A percentile compares a stretch with the other conserved stretches of the same genome.
These are phyloP conservation scores for Sporothrix pseudoabietina DNA, from an alignment of 2,329 filamentous ascomycete species.

Conservation along the genomic window DNA sequence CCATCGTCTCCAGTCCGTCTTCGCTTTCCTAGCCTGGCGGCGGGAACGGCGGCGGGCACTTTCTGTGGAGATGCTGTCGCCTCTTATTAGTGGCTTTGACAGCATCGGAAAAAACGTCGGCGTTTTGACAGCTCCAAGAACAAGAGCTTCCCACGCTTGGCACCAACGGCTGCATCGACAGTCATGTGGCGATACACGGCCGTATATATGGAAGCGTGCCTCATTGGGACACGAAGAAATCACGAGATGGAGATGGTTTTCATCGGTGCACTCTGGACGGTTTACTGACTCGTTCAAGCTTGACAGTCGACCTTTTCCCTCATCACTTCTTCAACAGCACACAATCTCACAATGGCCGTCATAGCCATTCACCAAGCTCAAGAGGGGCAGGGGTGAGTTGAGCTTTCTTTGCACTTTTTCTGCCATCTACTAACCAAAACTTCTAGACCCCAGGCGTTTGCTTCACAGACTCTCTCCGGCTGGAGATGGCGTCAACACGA, in stretches of 20 bases:
- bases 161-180: not conserved
- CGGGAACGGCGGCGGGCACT: not conserved
- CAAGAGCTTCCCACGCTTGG: not conserved
- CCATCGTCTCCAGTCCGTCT: not conserved
- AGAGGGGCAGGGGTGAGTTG: not conserved
- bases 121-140: not conserved
- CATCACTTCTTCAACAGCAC: not conserved
- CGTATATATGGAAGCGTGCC: constrained; percentile 9
- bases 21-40: not conserved
- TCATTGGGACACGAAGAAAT: not conserved
- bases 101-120: constrained; percentile 13
- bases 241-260: not conserved
- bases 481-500: constrained; percentile 18
- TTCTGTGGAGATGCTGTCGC: not conserved
- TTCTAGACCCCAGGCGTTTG: not conserved
- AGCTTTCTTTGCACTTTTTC: no score
- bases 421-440: not conserved
- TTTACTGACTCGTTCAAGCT: not conserved
- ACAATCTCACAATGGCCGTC: constrained; percentile 2
- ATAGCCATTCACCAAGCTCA: not conserved
- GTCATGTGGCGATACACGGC: not conserved
- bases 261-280: not conserved
- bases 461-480: constrained; percentile 17
- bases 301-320: not conserved
- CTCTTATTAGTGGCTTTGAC: not conserved